Evolutionary conservation across 208 protist species (phyloP), one percentile per base, ranked within the genome.

Genomic region (Porcisia hertigi): DNA sequence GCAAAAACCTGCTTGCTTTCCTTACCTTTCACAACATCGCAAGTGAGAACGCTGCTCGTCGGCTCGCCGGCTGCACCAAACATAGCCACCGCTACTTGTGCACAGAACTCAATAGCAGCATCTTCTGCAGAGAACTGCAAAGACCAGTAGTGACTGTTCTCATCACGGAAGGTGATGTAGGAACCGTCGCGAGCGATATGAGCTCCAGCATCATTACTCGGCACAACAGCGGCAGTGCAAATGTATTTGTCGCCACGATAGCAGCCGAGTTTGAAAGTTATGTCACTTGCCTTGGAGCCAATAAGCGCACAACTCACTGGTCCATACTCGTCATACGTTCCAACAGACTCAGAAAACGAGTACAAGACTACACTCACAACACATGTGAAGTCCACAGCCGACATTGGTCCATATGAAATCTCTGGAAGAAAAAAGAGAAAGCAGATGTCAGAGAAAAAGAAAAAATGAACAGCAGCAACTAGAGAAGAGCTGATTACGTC

Each of bases 111-210:
- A 55, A 88, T 79, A 0, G 89, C 86, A 1, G 71, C 69, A 52
- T 73, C 73, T 53, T 90, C 88, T 12, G 63, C 76, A 54, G 76
- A 73, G 76, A 94, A 92, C 64, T 90, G 82, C 74, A 94, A 70
- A 57, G 88, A 94, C 88, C 90, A 94, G 20, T 58, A 85, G 34
- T 80, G 80, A 20, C 81, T 83, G n/a, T 87, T 64, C 69, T 92
- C 88, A 79, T 94, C 88, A n/a, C 82, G 79, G 75, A 94, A 96
- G 54, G 81, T 88, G 59, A 92, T 80, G 71, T 94, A 94, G 9
- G 73, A 69, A 11, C 70, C 76, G 67, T 96, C 83, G 0, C 92
- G 70, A 23, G 87, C 83, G 23, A 96, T 79, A 66, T 84, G 82
- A 7, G 83, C 81, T 14, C 92, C 81, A 23, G 86, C 76, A 77